Evolutionary conservation across 352 stramenopile species (phyloP), one percentile per base, ranked within the genome.

Genomic region (Globisporangium mamillatum): DNA sequence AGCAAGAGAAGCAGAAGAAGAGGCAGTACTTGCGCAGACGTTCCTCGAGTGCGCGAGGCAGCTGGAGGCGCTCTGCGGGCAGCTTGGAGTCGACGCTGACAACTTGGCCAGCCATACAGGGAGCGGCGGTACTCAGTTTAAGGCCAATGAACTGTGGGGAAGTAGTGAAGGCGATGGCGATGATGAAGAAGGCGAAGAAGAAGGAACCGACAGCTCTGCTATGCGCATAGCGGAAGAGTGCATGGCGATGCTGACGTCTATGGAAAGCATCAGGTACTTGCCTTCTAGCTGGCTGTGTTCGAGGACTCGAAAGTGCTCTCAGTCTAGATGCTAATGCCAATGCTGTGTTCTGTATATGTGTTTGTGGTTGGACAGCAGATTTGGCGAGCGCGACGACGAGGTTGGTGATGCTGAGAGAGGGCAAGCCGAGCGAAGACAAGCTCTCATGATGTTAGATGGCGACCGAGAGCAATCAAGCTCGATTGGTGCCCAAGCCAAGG

Each of bases 71-170:
- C 64, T 80, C 27, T 81, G 74, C 36, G 64, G 53, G 2, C 54
- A 76, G 0, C 50, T 81, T 27, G 72, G 78, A 1, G 25, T 63
- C 4, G 68, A 75, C 20, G 60, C 63, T 61, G 61, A 59, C n/a
- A 27, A 68, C 0, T 1, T 12, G 10, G 52, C 53, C 18, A 52
- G 63, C 14, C 52, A 50, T 18, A 10, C 48, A 34, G 32, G 56
- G 25, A 32, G 20, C n/a, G 56, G n/a, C n/a, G 32, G 24, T 12
- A 24, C 1, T 14, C 20, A 48, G 38, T 20, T 46, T 46, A 14
- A 46, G 7, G 22, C 5, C 24, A 32, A 3, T 34, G 6, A 3
- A 12, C 2, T 9, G 32, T n/a, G 27, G 52, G 52, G 34, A 12
- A 32, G 20, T 18, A 34, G 18, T n/a, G 20, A 18, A 41, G n/a